Base-by-base conservation (phyloP, 2,329 filamentous ascomycete species). In the Colletotrichum lindemuthianum region DNA sequence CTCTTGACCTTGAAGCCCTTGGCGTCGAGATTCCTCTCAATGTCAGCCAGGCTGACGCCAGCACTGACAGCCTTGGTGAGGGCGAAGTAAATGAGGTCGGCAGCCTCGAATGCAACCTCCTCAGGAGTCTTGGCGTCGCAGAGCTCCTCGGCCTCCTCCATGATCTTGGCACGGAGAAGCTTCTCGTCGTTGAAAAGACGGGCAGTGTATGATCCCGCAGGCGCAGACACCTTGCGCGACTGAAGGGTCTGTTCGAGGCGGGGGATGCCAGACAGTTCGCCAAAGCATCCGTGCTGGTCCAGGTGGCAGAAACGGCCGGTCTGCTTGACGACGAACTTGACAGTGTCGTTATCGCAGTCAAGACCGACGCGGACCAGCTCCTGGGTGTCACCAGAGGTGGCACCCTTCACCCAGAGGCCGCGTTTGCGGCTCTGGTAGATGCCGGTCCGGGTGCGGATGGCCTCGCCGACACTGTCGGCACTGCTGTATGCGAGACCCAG, bases 361-460 rank as follows among this genome's bases (percentile, higher is more conserved):
- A 96, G 83, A 1, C 91, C 90, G 69, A 99, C 86, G 61, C 89
- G 89, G 24, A 98, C 83, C 54, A 99, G 84, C 76, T 97, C 90
- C 77, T 99, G 96, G 11, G 92, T 92, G 75, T 98, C 94, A 12
- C 96, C 96, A 58, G 95, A 98, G 8, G 91, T 96, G 56, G 94
- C 92, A 6, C 96, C 96, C 81, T 99, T 99, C 78, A 97, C 91
- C 96, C 96, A 99, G 34, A 99, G 79, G 0, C 96, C 96, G 48
- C 96, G 88, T 82, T 97, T 98, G 56, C 96, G 87, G 81, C 95
- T 98, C 79, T 97, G 93, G 76, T 99, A 99, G 41, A 98, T 95
- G 37, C 96, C 94, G 0, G 82, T 83, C 71, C 85, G 82, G 6
- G 93, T 97, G 72, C 87, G 88, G 66, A 99, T 76, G 41, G 95